phyloP scores from a whole-genome alignment of 1,139 yeast species.

The Geotrichum restrictum region DNA sequence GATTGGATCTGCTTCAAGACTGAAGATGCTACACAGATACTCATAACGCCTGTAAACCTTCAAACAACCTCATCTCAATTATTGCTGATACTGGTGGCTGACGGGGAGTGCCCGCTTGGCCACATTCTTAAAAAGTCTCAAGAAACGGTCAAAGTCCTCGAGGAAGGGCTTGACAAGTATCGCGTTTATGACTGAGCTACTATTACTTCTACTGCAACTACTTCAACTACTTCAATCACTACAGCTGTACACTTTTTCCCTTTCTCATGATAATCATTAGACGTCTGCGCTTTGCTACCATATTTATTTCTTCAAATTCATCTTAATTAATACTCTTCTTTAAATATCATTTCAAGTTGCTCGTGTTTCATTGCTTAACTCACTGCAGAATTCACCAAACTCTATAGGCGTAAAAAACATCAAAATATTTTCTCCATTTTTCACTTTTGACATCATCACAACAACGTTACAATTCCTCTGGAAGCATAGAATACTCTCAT shows the following conservation, averaged over 20 bases:
- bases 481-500: too few species aligned
- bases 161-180: constrained; percentile 29
- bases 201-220: neutral
- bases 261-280: neutral
- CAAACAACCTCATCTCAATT: constrained; percentile 25
- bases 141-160: constrained; percentile 30
- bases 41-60: constrained; percentile 28
- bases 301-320: neutral
- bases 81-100: constrained; percentile 31
- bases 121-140: constrained; percentile 27
- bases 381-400: too few species aligned
- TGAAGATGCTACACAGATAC: constrained; percentile 28
- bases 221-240: too few species aligned
- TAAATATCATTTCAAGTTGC: too few species aligned
- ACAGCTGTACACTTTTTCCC: too few species aligned
- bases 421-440: neutral
- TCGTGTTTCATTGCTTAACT: too few species aligned
- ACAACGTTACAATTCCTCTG: too few species aligned
- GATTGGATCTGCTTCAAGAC: constrained; percentile 31
- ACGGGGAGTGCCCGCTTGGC: constrained; percentile 32
- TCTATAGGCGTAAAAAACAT: too few species aligned
- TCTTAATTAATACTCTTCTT: too few species aligned
- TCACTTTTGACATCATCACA: neutral
- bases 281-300: constrained; percentile 1
- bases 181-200: constrained; percentile 21